phyloP scores from a whole-genome alignment of 2,329 filamentous ascomycete genomes.

The Verticillium dahliae region DNA sequence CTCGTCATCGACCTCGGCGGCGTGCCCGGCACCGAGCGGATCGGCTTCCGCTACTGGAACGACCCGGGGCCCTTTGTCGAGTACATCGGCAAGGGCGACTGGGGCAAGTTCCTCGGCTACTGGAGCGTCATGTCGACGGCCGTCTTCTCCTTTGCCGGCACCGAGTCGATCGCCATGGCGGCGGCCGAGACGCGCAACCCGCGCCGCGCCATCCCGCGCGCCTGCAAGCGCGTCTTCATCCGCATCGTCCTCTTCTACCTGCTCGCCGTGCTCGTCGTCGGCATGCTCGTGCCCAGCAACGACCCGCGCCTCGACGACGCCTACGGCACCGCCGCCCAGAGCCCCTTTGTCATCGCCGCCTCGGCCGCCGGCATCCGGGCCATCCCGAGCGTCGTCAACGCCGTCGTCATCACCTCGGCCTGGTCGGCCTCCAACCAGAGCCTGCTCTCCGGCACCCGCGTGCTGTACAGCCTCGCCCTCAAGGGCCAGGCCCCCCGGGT shows the following conservation, averaged over 20 bases:
- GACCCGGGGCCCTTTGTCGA: constrained; percentile 54
- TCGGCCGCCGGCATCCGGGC: constrained; percentile 59
- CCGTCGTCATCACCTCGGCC: constrained; percentile 66
- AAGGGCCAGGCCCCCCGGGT: constrained; percentile 52
- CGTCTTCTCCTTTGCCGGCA: constrained; percentile 41
- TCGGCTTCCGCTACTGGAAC: constrained; percentile 39
- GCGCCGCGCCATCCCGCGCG: constrained; percentile 38
- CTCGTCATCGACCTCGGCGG: constrained; percentile 43
- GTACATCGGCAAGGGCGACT: constrained; percentile 42
- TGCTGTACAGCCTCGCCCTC: constrained; percentile 52
- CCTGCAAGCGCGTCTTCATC: constrained; percentile 49
- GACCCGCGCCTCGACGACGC: constrained; percentile 32
- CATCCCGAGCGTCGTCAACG: constrained; percentile 69
- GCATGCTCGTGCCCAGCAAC: constrained; percentile 38
- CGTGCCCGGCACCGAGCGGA: constrained; percentile 30
- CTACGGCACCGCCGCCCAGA: constrained; percentile 40
- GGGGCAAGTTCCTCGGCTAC: constrained; percentile 35
- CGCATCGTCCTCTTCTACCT: constrained; percentile 47
- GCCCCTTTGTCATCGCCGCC: constrained; percentile 64
- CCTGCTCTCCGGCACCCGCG: constrained; percentile 52
- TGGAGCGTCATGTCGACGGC: constrained; percentile 39
- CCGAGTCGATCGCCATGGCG: constrained; percentile 44
- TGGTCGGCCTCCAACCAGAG: constrained; percentile 65
- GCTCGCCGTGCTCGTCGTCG: constrained; percentile 42
- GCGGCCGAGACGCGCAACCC: constrained; percentile 45